Conservation (phyloP, 2,329 filamentous ascomycete genomes). For the Colletotrichum sp. region DNA sequence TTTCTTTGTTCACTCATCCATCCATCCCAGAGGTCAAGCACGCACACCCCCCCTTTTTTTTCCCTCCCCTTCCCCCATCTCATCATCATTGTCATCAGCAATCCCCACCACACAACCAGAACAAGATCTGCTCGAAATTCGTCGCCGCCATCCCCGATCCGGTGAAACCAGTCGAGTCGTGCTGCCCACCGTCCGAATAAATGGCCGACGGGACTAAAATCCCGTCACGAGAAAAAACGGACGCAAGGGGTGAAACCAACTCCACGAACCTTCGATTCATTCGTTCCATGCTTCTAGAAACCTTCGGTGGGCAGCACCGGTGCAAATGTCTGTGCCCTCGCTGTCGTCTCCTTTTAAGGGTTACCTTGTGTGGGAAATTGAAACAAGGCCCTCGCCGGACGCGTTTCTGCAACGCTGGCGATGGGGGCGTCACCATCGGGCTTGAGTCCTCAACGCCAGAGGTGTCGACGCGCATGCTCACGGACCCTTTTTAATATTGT, state of each 20-base stretch:
- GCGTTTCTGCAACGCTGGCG: constrained; percentile 14
- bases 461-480: background rate
- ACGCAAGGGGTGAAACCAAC: constrained; percentile 14
- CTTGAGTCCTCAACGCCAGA: background rate
- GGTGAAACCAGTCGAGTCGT: constrained; percentile 18
- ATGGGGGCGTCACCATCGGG: background rate
- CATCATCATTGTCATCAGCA: background rate
- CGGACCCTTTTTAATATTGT: background rate
- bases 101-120: background rate
- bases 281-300: constrained; percentile 20
- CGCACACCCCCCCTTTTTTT: background rate
- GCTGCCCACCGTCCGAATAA: constrained; percentile 6
- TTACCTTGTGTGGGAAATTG: constrained; percentile 15
- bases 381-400: constrained; percentile 15
- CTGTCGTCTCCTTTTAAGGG: constrained; percentile 15
- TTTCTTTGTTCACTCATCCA: background rate
- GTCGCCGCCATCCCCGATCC: background rate
- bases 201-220: background rate
- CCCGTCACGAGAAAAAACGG: background rate
- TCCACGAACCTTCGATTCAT: constrained; percentile 14
- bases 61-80: background rate
- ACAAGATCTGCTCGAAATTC: background rate
- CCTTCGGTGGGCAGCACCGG: background rate
- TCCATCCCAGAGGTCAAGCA: background rate
- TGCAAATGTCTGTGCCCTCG: constrained; percentile 18